These are phyloP conservation scores for Metschnikowia corniflorae DNA, from an alignment of 805 yeast genomes.

Conservation along the genomic window DNA sequence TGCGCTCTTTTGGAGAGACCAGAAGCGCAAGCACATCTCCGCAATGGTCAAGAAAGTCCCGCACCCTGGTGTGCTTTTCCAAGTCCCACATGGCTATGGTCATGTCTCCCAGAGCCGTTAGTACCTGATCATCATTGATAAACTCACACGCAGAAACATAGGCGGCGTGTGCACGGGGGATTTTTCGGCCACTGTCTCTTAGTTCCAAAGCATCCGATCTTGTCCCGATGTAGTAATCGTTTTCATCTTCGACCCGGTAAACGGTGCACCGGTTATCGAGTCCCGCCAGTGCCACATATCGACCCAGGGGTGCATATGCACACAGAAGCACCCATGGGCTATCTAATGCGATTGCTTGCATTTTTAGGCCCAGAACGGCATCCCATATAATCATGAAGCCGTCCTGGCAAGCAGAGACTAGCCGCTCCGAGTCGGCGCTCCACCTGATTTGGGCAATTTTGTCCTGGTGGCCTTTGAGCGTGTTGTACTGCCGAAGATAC, in stretches of 20 bases:
- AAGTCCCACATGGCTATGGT: slow-evolving; percentile 80
- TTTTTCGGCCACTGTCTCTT: slow-evolving; percentile 7
- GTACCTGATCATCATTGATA: slow-evolving; percentile 48
- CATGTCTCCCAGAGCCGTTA: slow-evolving; percentile 82
- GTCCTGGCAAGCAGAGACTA: slow-evolving; percentile 80
- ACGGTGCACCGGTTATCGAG: slow-evolving; percentile 75
- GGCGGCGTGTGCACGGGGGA: slow-evolving; percentile 66
- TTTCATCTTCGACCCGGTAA: slow-evolving; percentile 37
- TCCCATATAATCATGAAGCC: slow-evolving; percentile 87
- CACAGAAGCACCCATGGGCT: slow-evolving; percentile 79
- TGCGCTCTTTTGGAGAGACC: slow-evolving; percentile 11
- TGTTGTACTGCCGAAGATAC: slow-evolving; percentile 31
- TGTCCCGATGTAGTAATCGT: slow-evolving; percentile 1
- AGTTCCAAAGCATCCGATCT: slow-evolving; percentile 12
- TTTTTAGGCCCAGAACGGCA: slow-evolving; percentile 63
- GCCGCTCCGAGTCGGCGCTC: slow-evolving; percentile 56
- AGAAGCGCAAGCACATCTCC: slow-evolving; percentile 63
- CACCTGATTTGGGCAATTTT: slow-evolving; percentile 69
- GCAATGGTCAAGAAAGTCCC: slow-evolving; percentile 61
- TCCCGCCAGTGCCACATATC: slow-evolving; percentile 75
- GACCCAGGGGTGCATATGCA: slow-evolving; percentile 65
- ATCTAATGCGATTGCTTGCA: slow-evolving; percentile 65
- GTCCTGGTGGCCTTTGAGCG: slow-evolving; percentile 63
- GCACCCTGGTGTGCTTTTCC: slow-evolving; percentile 48
- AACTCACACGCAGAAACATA: slow-evolving; percentile 76